Base-by-base conservation (phyloP, 495 filamentous ascomycete genomes). In the Cercophora sp. region DNA sequence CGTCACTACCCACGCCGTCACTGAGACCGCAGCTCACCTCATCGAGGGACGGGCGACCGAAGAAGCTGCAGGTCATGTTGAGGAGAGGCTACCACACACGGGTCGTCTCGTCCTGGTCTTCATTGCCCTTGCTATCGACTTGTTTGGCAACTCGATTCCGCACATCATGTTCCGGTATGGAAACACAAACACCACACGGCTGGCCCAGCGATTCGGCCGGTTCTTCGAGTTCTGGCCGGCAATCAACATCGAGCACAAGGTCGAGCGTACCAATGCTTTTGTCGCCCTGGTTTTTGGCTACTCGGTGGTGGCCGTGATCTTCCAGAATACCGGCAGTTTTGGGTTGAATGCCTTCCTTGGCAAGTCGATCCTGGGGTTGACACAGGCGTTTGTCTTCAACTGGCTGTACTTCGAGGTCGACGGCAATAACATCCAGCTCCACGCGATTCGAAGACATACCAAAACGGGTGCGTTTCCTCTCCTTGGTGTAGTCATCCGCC, bases 371-470 rank as follows among this genome's bases (percentile, higher is more conserved):
- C 63, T 84, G 13, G 80, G 78, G 5, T 59, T 84, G 1, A 64
- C 80, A 11, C 80, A 82, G 56, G 79, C 79, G 1, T 84, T 80
- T 56, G 65, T 70, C 50, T 82, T 83, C 68, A 83, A 83, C 59
- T 83, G 80, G 80, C 66, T 84, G 11, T 84, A 84, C 59, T 84
- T 84, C 49, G 80, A 83, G 58, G 71, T 84, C 27, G 81, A 84
- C 62, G 68, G 69, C 23, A 69, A 63, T 45, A 79, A 81, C 55
- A 63, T 84, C 16, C 72, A 71, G 42, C 62, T 65, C 4, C 81
- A 84, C 64, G 80, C 80, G 23, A 83, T 84, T 46, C 68, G 81
- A 18, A 63, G 80, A 19, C 68, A 66, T 39, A 61, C 70, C 8
- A 13, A 61, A 11, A 67, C 70, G n/a, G n/a, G n/a, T n/a, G n/a